Conservation (phyloP, 768 basidiomycete species). For the Gyrodon lividus region DNA sequence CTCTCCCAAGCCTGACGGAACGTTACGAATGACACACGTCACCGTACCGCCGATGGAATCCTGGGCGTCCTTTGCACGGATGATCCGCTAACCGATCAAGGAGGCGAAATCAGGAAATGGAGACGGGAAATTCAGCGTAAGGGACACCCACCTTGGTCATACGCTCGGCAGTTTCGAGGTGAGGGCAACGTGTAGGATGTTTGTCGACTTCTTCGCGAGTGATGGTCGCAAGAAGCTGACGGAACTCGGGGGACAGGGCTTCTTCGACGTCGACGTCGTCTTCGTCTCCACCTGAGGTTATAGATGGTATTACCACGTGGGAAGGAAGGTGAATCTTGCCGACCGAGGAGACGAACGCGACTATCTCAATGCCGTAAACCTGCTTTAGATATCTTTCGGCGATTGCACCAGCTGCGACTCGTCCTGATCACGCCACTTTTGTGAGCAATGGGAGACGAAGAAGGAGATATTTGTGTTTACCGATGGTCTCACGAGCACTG, state of each 20-base stretch:
- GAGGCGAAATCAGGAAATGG: conserved; percentile 36
- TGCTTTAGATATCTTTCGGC: conserved; percentile 92
- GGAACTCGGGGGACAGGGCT: conserved; percentile 79
- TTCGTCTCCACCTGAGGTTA: conserved; percentile 44
- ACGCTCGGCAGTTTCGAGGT: conserved; percentile 79
- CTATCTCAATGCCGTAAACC: conserved; percentile 89
- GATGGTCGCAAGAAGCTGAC: conserved; percentile 71
- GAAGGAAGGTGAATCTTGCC: conserved; percentile 87
- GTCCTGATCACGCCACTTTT: conserved; percentile 47
- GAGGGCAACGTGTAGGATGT: conserved; percentile 86
- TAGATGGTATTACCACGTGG: conserved; percentile 40
- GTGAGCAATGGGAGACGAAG: conserved; percentile 5
- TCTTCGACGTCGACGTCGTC: conserved; percentile 68
- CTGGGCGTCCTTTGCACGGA: conserved; percentile 83
- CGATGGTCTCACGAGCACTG: conserved; percentile 95
- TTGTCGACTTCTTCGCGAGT: conserved; percentile 88
- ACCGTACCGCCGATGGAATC: conserved; percentile 99
- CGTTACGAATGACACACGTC: conserved; percentile 91
- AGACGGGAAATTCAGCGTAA: neutral
- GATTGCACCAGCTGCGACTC: conserved; percentile 97
- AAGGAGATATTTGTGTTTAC: conserved; percentile 38
- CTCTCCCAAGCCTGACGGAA: conserved; percentile 91
- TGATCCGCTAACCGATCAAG: conserved; percentile 65
- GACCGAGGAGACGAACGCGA: conserved; percentile 95
- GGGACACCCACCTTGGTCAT: conserved; percentile 73